Percentiles rank a stretch among this genome's conserved stretches.
phyloP scores from a whole-genome alignment of 345 rosid species.

The Heritiera fomes region DNA sequence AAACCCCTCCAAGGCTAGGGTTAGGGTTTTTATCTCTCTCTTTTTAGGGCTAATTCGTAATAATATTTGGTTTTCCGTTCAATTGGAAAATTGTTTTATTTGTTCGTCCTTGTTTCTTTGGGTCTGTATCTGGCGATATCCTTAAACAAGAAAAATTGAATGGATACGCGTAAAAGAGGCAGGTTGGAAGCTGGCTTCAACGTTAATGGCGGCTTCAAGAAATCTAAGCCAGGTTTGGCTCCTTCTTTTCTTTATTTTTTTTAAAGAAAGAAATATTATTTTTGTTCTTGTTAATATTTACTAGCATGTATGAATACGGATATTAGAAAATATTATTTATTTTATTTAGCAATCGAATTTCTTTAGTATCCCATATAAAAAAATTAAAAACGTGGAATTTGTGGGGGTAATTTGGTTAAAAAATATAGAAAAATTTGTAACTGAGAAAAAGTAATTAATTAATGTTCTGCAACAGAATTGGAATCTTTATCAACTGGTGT shows the following conservation, averaged over 20 bases:
- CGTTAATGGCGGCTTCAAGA: constrained; percentile 64
- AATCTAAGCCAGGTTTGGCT: constrained; percentile 43
- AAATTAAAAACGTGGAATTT: neutral
- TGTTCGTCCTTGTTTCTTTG: neutral
- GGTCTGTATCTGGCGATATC: constrained; percentile 37
- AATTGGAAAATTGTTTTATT: no score
- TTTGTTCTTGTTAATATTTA: neutral
- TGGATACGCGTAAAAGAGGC: constrained; percentile 79
- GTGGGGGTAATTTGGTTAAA: neutral
- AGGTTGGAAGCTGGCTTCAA: constrained; percentile 52
- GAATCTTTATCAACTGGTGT: constrained; percentile 74
- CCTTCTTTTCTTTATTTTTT: neutral
- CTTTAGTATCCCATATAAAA: neutral
- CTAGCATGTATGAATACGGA: neutral
- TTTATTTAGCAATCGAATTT: neutral
- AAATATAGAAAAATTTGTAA: neutral
- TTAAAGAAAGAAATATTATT: no score
- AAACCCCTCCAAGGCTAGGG: constrained; percentile 31
- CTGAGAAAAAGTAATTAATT: constrained; percentile 54
- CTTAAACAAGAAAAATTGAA: neutral
- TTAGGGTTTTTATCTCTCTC: constrained; percentile 29
- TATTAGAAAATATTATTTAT: neutral
- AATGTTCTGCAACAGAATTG: constrained; percentile 88
- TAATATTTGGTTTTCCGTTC: constrained; percentile 11
- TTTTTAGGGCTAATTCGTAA: neutral